phyloP scores from a whole-genome alignment of 2,329 filamentous ascomycete genomes.

The Fusarium goolgardi region DNA sequence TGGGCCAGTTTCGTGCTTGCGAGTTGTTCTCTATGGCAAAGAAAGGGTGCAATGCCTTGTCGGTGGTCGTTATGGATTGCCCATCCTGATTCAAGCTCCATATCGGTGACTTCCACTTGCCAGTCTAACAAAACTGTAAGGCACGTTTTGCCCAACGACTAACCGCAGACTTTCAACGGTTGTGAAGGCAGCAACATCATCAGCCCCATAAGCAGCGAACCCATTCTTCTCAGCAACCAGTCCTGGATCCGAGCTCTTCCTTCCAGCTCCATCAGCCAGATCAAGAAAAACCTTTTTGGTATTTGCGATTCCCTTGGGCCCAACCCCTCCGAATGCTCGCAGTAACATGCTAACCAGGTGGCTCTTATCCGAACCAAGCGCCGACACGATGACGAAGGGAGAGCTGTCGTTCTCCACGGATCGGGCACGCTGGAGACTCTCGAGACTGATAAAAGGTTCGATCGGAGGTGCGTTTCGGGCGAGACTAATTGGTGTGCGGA shows the following conservation, averaged over 20 bases:
- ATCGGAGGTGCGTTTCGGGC: conserved; percentile 73
- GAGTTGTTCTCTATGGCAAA: neutral
- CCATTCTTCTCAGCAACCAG: conserved; percentile 78
- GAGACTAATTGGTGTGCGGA: conserved; percentile 72
- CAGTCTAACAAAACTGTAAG: conserved; percentile 86
- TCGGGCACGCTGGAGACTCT: conserved; percentile 67
- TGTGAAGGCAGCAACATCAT: conserved; percentile 84
- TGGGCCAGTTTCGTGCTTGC: conserved; percentile 1
- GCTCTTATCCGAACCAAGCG: conserved; percentile 81
- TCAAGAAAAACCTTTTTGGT: conserved; percentile 81
- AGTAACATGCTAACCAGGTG: conserved; percentile 81
- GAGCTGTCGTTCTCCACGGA: conserved; percentile 63
- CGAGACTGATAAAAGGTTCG: conserved; percentile 82
- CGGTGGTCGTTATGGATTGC: neutral
- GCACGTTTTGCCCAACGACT: conserved; percentile 86
- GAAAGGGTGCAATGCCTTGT: conserved; percentile 2
- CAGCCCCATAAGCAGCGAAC: conserved; percentile 82
- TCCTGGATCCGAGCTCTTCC: conserved; percentile 73
- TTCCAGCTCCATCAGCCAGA: conserved; percentile 68
- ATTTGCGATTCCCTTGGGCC: conserved; percentile 50
- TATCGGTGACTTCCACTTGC: conserved; percentile 67
- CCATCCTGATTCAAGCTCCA: conserved; percentile 51
- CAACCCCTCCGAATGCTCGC: conserved; percentile 71
- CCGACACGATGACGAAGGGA: conserved; percentile 85
- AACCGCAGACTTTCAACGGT: conserved; percentile 83